phyloP scores from a whole-genome alignment of 345 rosid species.

The Salix viminalis region DNA sequence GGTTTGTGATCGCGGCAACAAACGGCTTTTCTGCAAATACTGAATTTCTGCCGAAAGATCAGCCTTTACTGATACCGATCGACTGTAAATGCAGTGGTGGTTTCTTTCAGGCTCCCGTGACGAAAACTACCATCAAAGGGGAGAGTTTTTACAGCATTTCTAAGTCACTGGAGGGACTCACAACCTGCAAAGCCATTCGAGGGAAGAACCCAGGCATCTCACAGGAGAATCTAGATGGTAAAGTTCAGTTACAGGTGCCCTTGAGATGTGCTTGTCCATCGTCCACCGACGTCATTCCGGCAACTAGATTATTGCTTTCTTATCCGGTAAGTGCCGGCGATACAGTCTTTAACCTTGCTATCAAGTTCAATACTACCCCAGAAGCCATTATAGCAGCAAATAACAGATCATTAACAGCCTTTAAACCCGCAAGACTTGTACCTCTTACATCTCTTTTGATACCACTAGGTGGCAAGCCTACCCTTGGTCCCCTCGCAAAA shows the following conservation, averaged over 20 bases:
- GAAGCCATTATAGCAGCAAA: slow-evolving; percentile 62
- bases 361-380: slow-evolving; percentile 54
- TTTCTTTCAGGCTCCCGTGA: slow-evolving; percentile 49
- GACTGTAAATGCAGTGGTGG: slow-evolving; percentile 57
- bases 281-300: slow-evolving; percentile 23
- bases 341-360: slow-evolving; percentile 48
- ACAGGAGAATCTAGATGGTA: slow-evolving; percentile 41
- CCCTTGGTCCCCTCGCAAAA: slow-evolving; percentile 31
- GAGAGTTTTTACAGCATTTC: slow-evolving; percentile 59
- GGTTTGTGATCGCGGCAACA: slow-evolving; percentile 36
- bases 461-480: slow-evolving; percentile 51
- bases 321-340: slow-evolving; percentile 62
- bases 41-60: slow-evolving; percentile 44
- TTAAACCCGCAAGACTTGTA: slow-evolving; percentile 32
- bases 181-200: slow-evolving; percentile 55
- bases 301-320: slow-evolving; percentile 43
- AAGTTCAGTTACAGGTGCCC: slow-evolving; percentile 42
- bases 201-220: slow-evolving; percentile 48
- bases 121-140: slow-evolving; percentile 46
- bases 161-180: slow-evolving; percentile 63
- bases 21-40: slow-evolving; percentile 49
- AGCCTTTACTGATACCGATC: slow-evolving; percentile 54
- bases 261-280: slow-evolving; percentile 60
- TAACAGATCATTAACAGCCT: slow-evolving; percentile 33
- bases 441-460: slow-evolving; percentile 54